Conservation (phyloP, 2,329 filamentous ascomycete genomes). For the Colletotrichum neosansevieriae region DNA sequence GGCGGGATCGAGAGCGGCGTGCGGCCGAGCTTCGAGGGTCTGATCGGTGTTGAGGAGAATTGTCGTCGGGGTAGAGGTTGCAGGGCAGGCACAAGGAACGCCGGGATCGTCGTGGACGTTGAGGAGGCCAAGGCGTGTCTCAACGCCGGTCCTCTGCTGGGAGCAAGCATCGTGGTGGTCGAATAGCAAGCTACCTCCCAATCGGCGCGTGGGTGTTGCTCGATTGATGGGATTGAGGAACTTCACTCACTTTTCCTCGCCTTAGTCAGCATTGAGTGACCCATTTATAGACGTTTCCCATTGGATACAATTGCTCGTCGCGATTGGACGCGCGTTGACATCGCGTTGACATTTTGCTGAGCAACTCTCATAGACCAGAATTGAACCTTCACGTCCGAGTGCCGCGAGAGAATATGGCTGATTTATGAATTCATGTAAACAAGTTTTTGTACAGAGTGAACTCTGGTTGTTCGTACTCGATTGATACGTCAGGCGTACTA, state of each 20-base stretch:
- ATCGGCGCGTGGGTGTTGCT: conserved; percentile 12
- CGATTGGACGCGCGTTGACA: no score
- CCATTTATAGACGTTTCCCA: conserved; percentile 20
- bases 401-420: no score
- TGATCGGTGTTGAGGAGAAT: conserved; percentile 79
- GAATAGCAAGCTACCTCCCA: conserved; percentile 46
- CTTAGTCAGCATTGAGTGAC: conserved; percentile 48
- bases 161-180: conserved; percentile 70
- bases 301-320: background rate
- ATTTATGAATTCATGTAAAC: background rate
- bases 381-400: no score
- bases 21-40: conserved; percentile 85
- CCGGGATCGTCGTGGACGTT: conserved; percentile 68
- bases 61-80: conserved; percentile 60
- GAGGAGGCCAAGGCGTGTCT: conserved; percentile 65
- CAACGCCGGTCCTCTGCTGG: conserved; percentile 70
- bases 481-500: conserved; percentile 48
- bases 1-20: conserved; percentile 85
- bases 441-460: conserved; percentile 37
- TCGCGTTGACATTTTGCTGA: no score
- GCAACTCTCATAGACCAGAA: no score
- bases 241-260: conserved; percentile 45
- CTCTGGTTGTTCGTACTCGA: conserved; percentile 48
- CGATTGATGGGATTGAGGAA: conserved; percentile 9
- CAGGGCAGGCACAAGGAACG: conserved; percentile 81